Evolutionary conservation across 129 eudicot genomes (phyloP).

Genomic region (Chrysanthemum lavandulifolium): DNA sequence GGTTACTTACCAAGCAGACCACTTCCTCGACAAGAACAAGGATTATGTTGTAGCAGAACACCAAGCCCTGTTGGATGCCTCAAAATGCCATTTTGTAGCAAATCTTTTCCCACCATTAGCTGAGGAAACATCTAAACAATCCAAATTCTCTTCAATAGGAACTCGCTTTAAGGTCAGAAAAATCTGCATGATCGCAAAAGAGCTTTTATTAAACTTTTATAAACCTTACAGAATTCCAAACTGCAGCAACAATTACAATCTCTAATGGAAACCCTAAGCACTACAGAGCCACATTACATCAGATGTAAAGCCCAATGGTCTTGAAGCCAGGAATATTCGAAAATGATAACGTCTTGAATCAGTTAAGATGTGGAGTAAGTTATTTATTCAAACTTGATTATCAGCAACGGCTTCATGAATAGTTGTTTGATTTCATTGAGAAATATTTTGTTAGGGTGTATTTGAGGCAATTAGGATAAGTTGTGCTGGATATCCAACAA

Average conservation of each 20-base stretch:
- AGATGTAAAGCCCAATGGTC: constrained; percentile 95
- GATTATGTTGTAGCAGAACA: constrained; percentile 95
- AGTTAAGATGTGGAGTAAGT: constrained; percentile 96
- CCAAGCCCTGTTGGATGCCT: constrained; percentile 83
- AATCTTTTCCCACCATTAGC: constrained; percentile 72
- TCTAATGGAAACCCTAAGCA: constrained; percentile 94
- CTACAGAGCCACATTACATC: constrained; percentile 99
- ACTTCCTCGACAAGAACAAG: constrained; percentile 96
- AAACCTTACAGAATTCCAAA: constrained; percentile 1
- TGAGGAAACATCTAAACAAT: constrained; percentile 87
- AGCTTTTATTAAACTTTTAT: constrained; percentile 4
- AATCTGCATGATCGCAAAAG: background rate
- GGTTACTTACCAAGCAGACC: constrained; percentile 98
- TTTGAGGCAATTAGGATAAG: constrained; percentile 97
- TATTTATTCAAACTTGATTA: constrained; percentile 11
- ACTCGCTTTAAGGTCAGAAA: constrained; percentile 82
- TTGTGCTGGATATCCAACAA: constrained; percentile 99
- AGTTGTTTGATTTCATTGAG: constrained; percentile 15
- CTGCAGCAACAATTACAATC: constrained; percentile 97
- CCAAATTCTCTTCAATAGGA: constrained; percentile 96
- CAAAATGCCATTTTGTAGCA: constrained; percentile 77
- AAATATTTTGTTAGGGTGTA: constrained; percentile 71
- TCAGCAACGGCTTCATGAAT: constrained; percentile 12
- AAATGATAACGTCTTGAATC: constrained; percentile 87
- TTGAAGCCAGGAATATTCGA: constrained; percentile 98